Percentiles rank a stretch among this genome's conserved stretches.
phyloP scores from a whole-genome alignment of 2,329 filamentous ascomycete species.

The Fusarium siculi region DNA sequence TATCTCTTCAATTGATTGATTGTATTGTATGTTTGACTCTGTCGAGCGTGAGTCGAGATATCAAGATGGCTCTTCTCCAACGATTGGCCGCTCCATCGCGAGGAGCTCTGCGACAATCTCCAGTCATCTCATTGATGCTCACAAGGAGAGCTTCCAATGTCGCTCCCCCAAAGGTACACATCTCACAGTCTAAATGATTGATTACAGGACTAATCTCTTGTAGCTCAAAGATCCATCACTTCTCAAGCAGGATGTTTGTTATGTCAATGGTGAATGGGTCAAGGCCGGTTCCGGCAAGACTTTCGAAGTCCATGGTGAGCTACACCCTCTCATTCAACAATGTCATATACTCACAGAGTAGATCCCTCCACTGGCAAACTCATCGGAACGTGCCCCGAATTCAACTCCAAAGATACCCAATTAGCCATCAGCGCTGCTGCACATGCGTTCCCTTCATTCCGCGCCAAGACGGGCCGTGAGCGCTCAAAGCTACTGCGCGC shows the following conservation, averaged over 20 bases:
- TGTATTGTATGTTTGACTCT: neutral
- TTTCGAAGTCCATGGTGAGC: slow-evolving; percentile 81
- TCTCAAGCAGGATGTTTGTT: slow-evolving; percentile 83
- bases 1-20: neutral
- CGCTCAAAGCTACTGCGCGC: slow-evolving; percentile 78
- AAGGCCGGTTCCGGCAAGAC: slow-evolving; percentile 87
- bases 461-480: slow-evolving; percentile 77
- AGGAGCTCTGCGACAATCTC: slow-evolving; percentile 46
- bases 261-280: slow-evolving; percentile 94
- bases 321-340: neutral
- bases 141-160: slow-evolving; percentile 59
- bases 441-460: slow-evolving; percentile 77
- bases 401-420: slow-evolving; percentile 80
- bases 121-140: slow-evolving; percentile 41
- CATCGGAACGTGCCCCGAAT: slow-evolving; percentile 88
- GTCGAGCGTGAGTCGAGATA: neutral
- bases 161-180: slow-evolving; percentile 55
- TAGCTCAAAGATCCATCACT: slow-evolving; percentile 83
- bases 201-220: neutral
- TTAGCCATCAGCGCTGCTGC: slow-evolving; percentile 85
- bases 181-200: neutral
- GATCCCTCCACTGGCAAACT: slow-evolving; percentile 85
- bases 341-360: slow-evolving; percentile 43
- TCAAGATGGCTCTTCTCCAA: slow-evolving; percentile 48
- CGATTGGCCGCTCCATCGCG: slow-evolving; percentile 44